Percentiles rank a stretch among this genome's conserved stretches.
Evolutionary conservation across 2,329 filamentous ascomycete genomes (phyloP).

Genomic region (Apiospora aurea): DNA sequence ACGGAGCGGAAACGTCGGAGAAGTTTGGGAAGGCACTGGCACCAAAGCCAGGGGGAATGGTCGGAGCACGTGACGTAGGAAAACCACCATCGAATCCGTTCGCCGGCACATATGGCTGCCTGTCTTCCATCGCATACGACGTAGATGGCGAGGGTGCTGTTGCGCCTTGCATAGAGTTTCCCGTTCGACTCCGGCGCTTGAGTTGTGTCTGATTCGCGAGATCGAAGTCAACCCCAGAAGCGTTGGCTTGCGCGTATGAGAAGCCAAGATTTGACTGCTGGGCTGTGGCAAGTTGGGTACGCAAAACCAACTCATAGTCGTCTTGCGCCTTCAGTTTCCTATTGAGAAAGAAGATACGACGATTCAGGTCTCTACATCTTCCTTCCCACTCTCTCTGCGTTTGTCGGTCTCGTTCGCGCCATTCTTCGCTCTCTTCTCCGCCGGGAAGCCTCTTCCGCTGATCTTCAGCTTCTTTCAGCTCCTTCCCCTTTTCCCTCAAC

Average conservation of each 20-base stretch:
- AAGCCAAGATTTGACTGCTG: constrained; percentile 52
- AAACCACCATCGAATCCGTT: constrained; percentile 48
- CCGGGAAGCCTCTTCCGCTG: constrained; percentile 69
- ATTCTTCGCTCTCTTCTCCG: constrained; percentile 66
- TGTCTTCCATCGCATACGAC: constrained; percentile 48
- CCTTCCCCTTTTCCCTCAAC: constrained; percentile 72
- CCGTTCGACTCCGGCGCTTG: constrained; percentile 56
- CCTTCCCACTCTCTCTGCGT: constrained; percentile 64
- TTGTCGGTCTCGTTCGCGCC: constrained; percentile 58
- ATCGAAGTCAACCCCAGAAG: constrained; percentile 57
- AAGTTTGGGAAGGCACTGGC: constrained; percentile 61
- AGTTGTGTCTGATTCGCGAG: constrained; percentile 48
- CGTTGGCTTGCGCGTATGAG: constrained; percentile 53
- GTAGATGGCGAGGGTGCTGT: constrained; percentile 50
- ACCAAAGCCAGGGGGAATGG: constrained; percentile 57
- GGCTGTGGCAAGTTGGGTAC: constrained; percentile 53
- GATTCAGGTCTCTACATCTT: constrained; percentile 60
- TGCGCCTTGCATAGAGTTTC: constrained; percentile 54
- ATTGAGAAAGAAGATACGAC: constrained; percentile 54
- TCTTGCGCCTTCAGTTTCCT: constrained; percentile 48
- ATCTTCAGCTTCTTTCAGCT: constrained; percentile 77
- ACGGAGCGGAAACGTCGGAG: constrained; percentile 49
- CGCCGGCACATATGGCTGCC: constrained; percentile 51
- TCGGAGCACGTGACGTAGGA: constrained; percentile 46
- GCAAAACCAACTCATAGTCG: constrained; percentile 54